These are phyloP conservation scores for Suillus lakei DNA, from an alignment of 768 basidiomycete species.

Conservation along the genomic window DNA sequence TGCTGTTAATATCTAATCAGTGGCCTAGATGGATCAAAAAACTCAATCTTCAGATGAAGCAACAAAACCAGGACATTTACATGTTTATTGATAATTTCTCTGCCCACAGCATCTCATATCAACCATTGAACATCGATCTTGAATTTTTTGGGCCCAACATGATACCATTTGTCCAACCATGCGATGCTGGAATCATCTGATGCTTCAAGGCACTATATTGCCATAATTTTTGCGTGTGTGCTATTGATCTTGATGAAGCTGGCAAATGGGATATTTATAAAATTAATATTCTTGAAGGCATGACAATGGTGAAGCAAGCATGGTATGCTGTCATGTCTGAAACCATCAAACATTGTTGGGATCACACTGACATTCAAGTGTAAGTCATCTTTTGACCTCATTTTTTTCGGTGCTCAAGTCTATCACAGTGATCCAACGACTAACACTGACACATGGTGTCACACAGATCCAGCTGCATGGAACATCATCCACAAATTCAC, in stretches of 20 bases:
- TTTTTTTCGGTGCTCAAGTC: not conserved
- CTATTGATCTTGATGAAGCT: conserved; percentile 37
- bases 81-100: conserved; percentile 15
- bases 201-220: conserved; percentile 45
- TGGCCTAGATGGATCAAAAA: conserved; percentile 28
- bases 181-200: conserved; percentile 16
- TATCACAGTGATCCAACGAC: not conserved
- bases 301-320: conserved; percentile 36
- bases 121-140: conserved; percentile 9
- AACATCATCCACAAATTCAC: conserved; percentile 19
- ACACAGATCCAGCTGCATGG: conserved; percentile 9
- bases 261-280: conserved; percentile 40
- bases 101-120: conserved; percentile 8
- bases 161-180: conserved; percentile 42
- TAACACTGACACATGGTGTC: not conserved
- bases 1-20: not conserved
- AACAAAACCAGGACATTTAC: conserved; percentile 15
- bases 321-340: too few relatives aligned
- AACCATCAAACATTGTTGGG: conserved; percentile 44
- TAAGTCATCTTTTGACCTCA: conserved; percentile 2
- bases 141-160: conserved; percentile 33
- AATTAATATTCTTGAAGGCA: conserved; percentile 39
- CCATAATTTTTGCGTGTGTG: conserved; percentile 26
- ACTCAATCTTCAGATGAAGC: conserved; percentile 22
- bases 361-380: conserved; percentile 33